Percentiles rank a stretch among this genome's conserved stretches.
These are phyloP conservation scores for Mycena venus DNA, from an alignment of 768 basidiomycete genomes.

Conservation along the genomic window DNA sequence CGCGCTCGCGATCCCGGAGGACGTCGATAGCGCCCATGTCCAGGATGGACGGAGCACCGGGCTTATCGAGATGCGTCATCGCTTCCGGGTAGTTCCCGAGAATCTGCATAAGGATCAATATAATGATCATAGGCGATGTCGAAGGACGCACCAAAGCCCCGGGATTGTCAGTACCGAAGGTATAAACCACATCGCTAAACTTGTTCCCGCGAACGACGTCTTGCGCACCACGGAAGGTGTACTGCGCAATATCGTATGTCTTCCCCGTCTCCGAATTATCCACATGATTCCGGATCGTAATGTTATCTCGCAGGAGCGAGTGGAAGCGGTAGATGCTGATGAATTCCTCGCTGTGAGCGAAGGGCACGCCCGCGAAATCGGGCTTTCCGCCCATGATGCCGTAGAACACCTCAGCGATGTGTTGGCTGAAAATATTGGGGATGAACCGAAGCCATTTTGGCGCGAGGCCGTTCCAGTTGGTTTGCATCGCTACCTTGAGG, in stretches of 20 bases:
- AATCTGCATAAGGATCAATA: background rate
- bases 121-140: no score
- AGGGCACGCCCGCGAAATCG: constrained; percentile 27
- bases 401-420: background rate
- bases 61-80: constrained; percentile 10
- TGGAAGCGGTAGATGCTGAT: constrained; percentile 29
- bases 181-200: constrained; percentile 27
- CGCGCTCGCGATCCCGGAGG: no score
- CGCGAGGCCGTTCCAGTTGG: constrained; percentile 27
- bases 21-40: constrained; percentile 29
- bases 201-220: constrained; percentile 24
- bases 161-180: constrained; percentile 23
- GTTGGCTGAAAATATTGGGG: background rate
- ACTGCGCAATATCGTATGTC: constrained; percentile 15
- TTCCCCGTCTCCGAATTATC: constrained; percentile 4
- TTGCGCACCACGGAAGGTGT: constrained; percentile 18
- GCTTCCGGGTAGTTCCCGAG: constrained; percentile 22
- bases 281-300: constrained; percentile 21
- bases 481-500: constrained; percentile 6
- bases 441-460: constrained; percentile 6
- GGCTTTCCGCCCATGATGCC: constrained; percentile 23
- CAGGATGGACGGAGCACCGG: background rate
- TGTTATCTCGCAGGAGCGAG: constrained; percentile 22
- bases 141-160: constrained; percentile 13
- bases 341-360: constrained; percentile 30